Conservation (phyloP, 139 green algal genomes). For the Edaphochlamys debaryana region DNA sequence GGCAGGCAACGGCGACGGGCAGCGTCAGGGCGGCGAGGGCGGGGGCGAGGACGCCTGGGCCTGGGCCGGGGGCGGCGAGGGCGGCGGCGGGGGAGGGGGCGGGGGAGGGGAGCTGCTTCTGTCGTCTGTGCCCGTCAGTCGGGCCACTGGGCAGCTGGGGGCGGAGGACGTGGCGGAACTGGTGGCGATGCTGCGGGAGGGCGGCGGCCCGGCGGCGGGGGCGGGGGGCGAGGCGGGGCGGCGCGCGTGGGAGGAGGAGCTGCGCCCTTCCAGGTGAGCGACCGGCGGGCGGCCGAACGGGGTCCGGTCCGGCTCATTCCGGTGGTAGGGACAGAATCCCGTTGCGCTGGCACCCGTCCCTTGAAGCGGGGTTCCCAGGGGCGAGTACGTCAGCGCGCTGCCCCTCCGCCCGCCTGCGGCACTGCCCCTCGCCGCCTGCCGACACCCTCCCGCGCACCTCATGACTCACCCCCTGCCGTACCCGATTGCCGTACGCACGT, state of each 20-base stretch:
- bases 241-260: constrained; percentile 57
- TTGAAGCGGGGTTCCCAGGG: no score
- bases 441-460: no score
- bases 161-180: constrained; percentile 53
- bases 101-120: constrained; percentile 61
- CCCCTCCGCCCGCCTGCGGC: no score
- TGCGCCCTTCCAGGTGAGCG: constrained; percentile 51
- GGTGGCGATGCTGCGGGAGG: constrained; percentile 4
- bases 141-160: constrained; percentile 46
- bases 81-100: not conserved
- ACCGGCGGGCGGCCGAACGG: no score
- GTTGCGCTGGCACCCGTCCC: no score
- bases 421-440: no score
- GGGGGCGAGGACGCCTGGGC: not conserved
- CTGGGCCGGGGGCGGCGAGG: not conserved
- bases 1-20: not conserved
- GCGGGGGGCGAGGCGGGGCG: constrained; percentile 70
- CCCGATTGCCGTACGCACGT: no score
- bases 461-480: no score
- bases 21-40: not conserved
- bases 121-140: constrained; percentile 67
- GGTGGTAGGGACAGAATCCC: no score
- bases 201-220: constrained; percentile 66
- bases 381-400: no score
- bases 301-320: no score